Base-by-base conservation (phyloP, 129 eudicot genomes). In the Lonicera japonica region DNA sequence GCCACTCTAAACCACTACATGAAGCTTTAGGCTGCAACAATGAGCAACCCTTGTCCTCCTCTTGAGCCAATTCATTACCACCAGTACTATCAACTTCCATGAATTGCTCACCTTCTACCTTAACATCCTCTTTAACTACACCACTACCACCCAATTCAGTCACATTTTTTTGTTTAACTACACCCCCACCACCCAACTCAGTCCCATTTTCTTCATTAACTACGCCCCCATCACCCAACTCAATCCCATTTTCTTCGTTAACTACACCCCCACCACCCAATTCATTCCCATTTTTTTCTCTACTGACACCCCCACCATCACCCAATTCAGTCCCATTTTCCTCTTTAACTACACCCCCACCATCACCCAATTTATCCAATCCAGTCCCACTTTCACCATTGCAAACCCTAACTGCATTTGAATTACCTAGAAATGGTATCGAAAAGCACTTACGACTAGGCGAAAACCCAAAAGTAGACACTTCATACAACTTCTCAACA, bases 1-100 rank as follows among this genome's bases (percentile, higher is more conserved):
- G 89, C 99, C 99, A 94, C 73, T 94, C 96, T 43, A 94, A 78
- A 57, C 99, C 94, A 65, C 80, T 83, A 29, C 36, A 29, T 1
- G 36, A 29, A 81, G 68, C 64, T 18, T 64, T 25, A 25, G 53
- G 63, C 24, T 68, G 75, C 1, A 73, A 75, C 36, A 63, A 61
- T 36, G 66, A 50, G 16, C 36, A 45, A 38, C 57, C 63, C 59
- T 59, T 67, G 17, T 69, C 77, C 5, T 55, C 77, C 5, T 55
- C 70, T 23, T 20, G 21, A 46, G 46, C 36, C 72, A 62, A 45
- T 64, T 39, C 80, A 45, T 61, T 69, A 45, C 24, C 75, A 55
- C 63, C 66, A 20, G 40, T 64, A 41, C 63, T 71, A 23, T 77
- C 90, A 22, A 83, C 73, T 34, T 82, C 87, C 86, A 66, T 71